phyloP scores from a whole-genome alignment of 345 rosid species.

The Limnanthes douglasii region DNA sequence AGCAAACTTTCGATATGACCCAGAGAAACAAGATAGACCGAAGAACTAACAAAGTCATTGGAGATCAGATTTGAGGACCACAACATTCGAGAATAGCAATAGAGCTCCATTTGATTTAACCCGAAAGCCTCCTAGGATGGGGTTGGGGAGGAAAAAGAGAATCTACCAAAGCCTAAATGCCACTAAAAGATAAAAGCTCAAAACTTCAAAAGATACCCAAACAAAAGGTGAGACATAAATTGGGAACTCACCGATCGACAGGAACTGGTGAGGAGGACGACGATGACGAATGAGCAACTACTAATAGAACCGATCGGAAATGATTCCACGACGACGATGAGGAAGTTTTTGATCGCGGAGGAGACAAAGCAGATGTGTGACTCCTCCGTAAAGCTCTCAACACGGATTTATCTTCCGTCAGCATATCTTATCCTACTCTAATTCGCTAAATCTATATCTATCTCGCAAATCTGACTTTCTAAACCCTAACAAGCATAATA shows the following conservation, averaged over 20 bases:
- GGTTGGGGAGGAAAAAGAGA: background rate
- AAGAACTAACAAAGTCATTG: background rate
- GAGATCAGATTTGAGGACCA: background rate
- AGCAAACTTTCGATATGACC: background rate
- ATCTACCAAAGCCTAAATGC: background rate
- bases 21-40: background rate
- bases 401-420: conserved; percentile 31
- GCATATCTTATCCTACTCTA: conserved; percentile 12
- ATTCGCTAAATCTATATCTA: conserved; percentile 3
- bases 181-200: no score
- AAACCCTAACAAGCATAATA: conserved; percentile 4
- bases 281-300: conserved; percentile 38
- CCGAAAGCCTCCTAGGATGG: no score
- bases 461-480: background rate
- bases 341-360: conserved; percentile 18
- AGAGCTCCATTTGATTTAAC: background rate
- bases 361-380: conserved; percentile 28
- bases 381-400: conserved; percentile 48
- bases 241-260: conserved; percentile 31
- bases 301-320: conserved; percentile 44
- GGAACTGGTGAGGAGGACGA: conserved; percentile 33
- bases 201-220: background rate
- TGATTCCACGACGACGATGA: conserved; percentile 47
- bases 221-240: background rate
- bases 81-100: background rate